These are phyloP conservation scores for Baffinella frigidus DNA, from an alignment of 208 protist species.

Conservation along the genomic window DNA sequence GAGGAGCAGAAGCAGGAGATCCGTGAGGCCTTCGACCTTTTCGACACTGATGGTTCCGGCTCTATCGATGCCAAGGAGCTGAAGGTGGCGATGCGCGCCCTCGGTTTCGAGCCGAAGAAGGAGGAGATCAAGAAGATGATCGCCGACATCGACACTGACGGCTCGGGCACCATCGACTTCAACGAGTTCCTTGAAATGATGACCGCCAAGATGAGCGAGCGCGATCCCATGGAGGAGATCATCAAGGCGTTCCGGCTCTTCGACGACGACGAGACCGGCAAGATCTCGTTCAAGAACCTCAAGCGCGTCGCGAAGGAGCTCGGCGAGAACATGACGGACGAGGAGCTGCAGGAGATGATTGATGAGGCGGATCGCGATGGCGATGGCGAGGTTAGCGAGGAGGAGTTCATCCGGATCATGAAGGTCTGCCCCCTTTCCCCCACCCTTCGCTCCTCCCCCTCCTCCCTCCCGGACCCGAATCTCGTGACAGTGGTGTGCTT, in stretches of 20 bases:
- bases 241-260: conserved; percentile 83
- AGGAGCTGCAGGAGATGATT: conserved; percentile 83
- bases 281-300: conserved; percentile 91
- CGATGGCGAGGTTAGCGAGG: conserved; percentile 77
- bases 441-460: no score
- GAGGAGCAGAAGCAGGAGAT: conserved; percentile 98
- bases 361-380: conserved; percentile 80
- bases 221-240: conserved; percentile 80
- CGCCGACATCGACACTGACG: conserved; percentile 81
- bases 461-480: no score
- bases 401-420: conserved; percentile 87
- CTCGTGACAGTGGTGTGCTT: no score
- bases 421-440: no score
- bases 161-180: conserved; percentile 81
- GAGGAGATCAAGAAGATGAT: conserved; percentile 84
- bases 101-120: conserved; percentile 98
- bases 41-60: conserved; percentile 82
- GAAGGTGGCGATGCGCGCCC: conserved; percentile 97
- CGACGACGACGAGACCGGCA: conserved; percentile 82
- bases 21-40: conserved; percentile 98
- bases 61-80: conserved; percentile 96
- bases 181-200: conserved; percentile 84
- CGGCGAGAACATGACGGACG: conserved; percentile 81
- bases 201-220: conserved; percentile 82
- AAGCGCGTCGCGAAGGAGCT: conserved; percentile 80